These are phyloP conservation scores for Peronosclerospora sorghi DNA, from an alignment of 352 stramenopile genomes.

Conservation along the genomic window DNA sequence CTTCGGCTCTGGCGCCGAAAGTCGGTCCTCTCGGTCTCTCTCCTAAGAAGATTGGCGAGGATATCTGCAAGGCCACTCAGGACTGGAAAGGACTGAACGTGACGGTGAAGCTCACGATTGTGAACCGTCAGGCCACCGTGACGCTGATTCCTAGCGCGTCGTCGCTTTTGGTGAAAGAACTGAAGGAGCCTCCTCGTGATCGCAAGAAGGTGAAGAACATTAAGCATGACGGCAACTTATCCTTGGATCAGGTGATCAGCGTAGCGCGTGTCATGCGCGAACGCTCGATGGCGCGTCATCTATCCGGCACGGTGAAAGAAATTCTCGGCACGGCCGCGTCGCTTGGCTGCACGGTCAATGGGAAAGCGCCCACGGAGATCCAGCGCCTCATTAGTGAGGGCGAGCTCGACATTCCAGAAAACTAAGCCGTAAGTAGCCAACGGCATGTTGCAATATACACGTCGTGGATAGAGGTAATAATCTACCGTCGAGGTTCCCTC, in stretches of 20 bases:
- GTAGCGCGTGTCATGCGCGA: conserved; percentile 97
- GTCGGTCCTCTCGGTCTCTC: conserved; percentile 99
- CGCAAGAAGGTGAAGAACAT: conserved; percentile 99
- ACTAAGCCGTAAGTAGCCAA: conserved; percentile 54
- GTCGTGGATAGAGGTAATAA: conserved; percentile 5
- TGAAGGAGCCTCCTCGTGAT: conserved; percentile 98
- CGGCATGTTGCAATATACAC: conserved; percentile 4
- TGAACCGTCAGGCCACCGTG: conserved; percentile 97
- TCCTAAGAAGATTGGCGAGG: conserved; percentile 99
- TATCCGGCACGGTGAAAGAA: conserved; percentile 98
- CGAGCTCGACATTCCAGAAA: conserved; percentile 95
- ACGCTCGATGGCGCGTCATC: conserved; percentile 93
- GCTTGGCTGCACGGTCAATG: conserved; percentile 99
- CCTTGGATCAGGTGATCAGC: conserved; percentile 97
- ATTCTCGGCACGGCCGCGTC: conserved; percentile 98
- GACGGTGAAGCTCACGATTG: conserved; percentile 99
- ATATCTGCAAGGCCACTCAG: conserved; percentile 99
- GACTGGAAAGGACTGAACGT: conserved; percentile 99
- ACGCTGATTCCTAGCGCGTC: conserved; percentile 96
- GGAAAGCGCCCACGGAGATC: conserved; percentile 94
- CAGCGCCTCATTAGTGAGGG: conserved; percentile 93
- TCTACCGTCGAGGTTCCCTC: conserved; percentile 5
- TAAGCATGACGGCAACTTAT: conserved; percentile 99
- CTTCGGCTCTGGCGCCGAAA: conserved; percentile 98
- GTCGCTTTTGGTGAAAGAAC: conserved; percentile 98